Percentiles rank a stretch among this genome's conserved stretches.
phyloP scores from a whole-genome alignment of 2,329 filamentous ascomycete genomes.

The Chaetothyriales sp. region DNA sequence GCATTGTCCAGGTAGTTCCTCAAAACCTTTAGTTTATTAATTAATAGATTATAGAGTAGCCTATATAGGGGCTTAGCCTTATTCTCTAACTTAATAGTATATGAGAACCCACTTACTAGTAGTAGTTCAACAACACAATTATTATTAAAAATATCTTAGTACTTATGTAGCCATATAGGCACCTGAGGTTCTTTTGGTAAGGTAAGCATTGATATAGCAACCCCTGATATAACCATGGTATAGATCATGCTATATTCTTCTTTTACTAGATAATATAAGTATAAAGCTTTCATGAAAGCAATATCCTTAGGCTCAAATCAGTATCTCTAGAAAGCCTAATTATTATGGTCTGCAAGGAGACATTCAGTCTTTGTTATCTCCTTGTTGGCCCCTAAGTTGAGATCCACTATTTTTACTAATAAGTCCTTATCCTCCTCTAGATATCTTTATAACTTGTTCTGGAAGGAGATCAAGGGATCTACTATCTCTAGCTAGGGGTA shows the following conservation, averaged over 20 bases:
- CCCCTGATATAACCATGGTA: no score
- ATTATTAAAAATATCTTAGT: not conserved
- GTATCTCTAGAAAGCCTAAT: no score
- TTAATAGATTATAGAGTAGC: slow-evolving; percentile 4
- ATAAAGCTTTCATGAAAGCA: no score
- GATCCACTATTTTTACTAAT: no score
- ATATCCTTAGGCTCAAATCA: no score
- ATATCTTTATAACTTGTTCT: not conserved
- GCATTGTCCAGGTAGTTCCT: slow-evolving; percentile 13
- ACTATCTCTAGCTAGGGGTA: not conserved
- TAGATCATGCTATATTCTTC: no score
- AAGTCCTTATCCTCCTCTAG: no score
- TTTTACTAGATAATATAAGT: no score
- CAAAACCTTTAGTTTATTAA: slow-evolving; percentile 8
- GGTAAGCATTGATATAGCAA: no score
- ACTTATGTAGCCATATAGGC: not conserved
- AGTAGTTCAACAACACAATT: not conserved
- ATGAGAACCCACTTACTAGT: not conserved
- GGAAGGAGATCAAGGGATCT: not conserved
- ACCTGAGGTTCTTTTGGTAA: no score
- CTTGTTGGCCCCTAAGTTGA: no score
- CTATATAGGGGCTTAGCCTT: not conserved
- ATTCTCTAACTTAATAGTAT: not conserved
- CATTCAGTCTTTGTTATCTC: not conserved
- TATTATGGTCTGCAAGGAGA: no score